phyloP scores from a whole-genome alignment of 164 flowering plant species.

The Berberis vulgaris region DNA sequence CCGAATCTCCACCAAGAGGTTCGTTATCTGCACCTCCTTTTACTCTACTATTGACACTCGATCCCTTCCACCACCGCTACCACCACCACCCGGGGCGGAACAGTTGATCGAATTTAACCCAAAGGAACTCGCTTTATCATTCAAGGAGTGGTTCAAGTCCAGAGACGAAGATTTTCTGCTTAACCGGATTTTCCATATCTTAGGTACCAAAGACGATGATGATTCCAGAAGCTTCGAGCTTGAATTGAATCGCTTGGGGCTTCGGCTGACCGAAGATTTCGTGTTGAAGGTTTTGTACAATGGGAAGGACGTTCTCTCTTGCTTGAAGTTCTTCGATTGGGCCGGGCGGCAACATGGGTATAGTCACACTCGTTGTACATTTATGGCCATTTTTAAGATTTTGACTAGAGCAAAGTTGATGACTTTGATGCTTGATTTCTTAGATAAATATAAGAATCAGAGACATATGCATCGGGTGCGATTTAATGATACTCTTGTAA shows the following conservation, averaged over 20 bases:
- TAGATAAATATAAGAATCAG: slow-evolving; percentile 18
- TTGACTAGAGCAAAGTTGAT: slow-evolving; percentile 35
- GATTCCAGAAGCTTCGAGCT: not conserved
- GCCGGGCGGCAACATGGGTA: slow-evolving; percentile 65
- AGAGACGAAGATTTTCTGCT: slow-evolving; percentile 14
- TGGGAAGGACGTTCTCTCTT: slow-evolving; percentile 40
- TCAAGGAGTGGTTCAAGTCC: slow-evolving; percentile 47
- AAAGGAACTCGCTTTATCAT: slow-evolving; percentile 18
- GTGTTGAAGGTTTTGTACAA: slow-evolving; percentile 41
- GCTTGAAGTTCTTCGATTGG: slow-evolving; percentile 89
- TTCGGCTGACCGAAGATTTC: slow-evolving; percentile 34
- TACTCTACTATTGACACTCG: not conserved
- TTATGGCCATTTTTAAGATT: slow-evolving; percentile 57
- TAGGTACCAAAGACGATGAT: slow-evolving; percentile 14
- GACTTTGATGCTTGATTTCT: slow-evolving; percentile 46
- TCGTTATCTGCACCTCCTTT: slow-evolving; percentile 2
- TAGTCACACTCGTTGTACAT: slow-evolving; percentile 55
- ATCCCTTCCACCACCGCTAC: not conserved
- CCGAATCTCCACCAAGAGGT: slow-evolving; percentile 2
- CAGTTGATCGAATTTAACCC: not conserved
- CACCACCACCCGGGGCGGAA: not conserved
- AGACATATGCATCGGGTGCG: slow-evolving; percentile 16
- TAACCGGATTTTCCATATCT: slow-evolving; percentile 32
- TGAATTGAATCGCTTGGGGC: slow-evolving; percentile 28
- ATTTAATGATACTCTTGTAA: slow-evolving; percentile 48